These are phyloP conservation scores for Gossypium arboreum DNA, from an alignment of 345 rosid species.

Conservation along the genomic window DNA sequence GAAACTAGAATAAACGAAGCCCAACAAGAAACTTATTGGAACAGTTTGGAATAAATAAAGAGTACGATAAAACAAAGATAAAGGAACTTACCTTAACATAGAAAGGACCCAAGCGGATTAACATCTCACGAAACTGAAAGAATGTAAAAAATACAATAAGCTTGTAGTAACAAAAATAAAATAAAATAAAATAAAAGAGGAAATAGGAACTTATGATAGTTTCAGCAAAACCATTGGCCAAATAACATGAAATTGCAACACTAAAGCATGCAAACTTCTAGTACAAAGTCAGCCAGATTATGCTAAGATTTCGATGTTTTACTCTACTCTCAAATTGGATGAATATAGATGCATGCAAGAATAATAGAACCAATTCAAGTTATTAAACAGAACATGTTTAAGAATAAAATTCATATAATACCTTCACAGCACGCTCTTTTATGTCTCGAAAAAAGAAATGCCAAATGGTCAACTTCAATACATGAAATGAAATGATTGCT, in stretches of 20 bases:
- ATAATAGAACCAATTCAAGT: neutral
- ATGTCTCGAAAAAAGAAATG: constrained; percentile 64
- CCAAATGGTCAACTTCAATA: constrained; percentile 71
- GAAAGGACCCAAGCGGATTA: constrained; percentile 88
- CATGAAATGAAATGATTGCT: constrained; percentile 71
- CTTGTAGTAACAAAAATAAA: neutral
- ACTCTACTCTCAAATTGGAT: neutral
- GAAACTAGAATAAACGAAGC: constrained; percentile 3
- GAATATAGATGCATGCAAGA: neutral
- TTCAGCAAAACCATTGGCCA: neutral
- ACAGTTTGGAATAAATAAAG: neutral
- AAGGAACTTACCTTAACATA: constrained; percentile 70
- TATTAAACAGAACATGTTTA: neutral
- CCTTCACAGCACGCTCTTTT: constrained; percentile 75
- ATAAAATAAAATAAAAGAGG: neutral
- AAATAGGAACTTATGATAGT: neutral
- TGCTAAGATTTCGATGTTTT: neutral
- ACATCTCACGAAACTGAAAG: constrained; percentile 85
- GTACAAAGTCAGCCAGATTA: neutral
- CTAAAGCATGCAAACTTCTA: neutral
- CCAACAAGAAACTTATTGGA: neutral
- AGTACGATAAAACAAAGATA: neutral
- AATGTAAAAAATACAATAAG: constrained; percentile 9
- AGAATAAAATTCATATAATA: constrained; percentile 10
- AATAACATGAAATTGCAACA: constrained; percentile 4